These are phyloP conservation scores for Rhodotorula toruloides DNA, from an alignment of 768 basidiomycete species.

Conservation along the genomic window DNA sequence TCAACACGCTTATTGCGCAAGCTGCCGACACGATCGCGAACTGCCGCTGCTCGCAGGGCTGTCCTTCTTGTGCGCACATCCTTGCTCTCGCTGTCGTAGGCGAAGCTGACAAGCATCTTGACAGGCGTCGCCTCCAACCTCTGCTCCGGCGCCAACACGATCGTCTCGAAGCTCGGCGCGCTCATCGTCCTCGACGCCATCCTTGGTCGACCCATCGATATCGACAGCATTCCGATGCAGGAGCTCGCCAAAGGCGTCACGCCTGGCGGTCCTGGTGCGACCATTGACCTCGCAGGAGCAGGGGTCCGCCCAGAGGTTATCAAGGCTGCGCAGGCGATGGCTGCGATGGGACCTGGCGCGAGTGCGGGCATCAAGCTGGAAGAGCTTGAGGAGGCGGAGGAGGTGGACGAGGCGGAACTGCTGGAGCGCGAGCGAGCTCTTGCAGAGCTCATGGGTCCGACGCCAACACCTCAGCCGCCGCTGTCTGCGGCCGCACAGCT, in stretches of 20 bases:
- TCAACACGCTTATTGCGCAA: constrained; percentile 56
- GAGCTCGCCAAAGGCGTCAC: constrained; percentile 17
- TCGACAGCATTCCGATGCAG: constrained; percentile 46
- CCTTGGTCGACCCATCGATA: constrained; percentile 52
- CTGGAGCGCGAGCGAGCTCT: constrained; percentile 24
- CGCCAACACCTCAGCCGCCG: no score
- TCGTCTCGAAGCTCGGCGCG: constrained; percentile 35
- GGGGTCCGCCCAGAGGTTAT: constrained; percentile 12
- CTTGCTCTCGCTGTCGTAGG: neutral
- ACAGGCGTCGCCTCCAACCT: constrained; percentile 32
- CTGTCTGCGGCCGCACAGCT: no score
- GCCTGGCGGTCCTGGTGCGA: constrained; percentile 26
- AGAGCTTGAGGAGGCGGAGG: constrained; percentile 22
- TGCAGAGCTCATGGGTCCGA: constrained; percentile 15
- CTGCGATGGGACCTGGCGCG: neutral
- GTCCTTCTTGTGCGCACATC: constrained; percentile 57
- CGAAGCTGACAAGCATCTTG: neutral
- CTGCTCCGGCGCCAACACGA: constrained; percentile 37
- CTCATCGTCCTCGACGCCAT: constrained; percentile 45
- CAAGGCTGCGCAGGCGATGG: neutral
- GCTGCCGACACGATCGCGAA: constrained; percentile 58
- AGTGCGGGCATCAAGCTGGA: neutral
- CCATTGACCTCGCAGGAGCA: constrained; percentile 26
- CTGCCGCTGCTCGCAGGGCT: constrained; percentile 68
- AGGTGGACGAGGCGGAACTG: constrained; percentile 25